Conservation (phyloP, 257 asterid species). For the Solanum commersonii region DNA sequence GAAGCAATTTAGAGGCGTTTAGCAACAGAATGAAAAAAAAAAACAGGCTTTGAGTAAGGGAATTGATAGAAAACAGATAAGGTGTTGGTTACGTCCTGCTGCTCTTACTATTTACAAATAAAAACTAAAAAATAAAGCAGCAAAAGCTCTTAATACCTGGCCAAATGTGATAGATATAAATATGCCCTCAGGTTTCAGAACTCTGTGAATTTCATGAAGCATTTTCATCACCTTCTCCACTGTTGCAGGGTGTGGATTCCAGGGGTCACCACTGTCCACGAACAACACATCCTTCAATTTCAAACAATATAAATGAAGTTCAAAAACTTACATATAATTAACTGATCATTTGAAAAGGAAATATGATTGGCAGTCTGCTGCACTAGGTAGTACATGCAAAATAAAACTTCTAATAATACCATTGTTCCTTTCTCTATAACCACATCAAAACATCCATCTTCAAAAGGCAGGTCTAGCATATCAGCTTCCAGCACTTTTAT, state of each 20-base stretch:
- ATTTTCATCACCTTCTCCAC: constrained; percentile 59
- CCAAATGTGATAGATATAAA: constrained; percentile 88
- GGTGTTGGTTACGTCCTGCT: neutral
- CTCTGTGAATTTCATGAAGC: constrained; percentile 84
- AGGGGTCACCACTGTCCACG: constrained; percentile 96
- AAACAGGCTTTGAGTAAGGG: neutral
- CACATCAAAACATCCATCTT: constrained; percentile 67
- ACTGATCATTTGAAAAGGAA: neutral
- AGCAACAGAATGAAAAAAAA: neutral
- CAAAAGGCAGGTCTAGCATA: constrained; percentile 92
- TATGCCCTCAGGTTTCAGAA: constrained; percentile 68
- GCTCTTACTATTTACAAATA: neutral
- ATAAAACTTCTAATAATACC: constrained; percentile 34
- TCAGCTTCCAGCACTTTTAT: constrained; percentile 88
- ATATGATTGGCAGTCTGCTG: neutral
- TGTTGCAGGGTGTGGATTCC: constrained; percentile 80
- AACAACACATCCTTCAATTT: constrained; percentile 78
- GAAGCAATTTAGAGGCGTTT: neutral
- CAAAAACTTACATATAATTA: constrained; percentile 1
- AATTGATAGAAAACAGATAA: neutral
- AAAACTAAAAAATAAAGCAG: neutral
- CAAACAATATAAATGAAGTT: constrained; percentile 1
- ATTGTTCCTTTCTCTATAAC: constrained; percentile 97
- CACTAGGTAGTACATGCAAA: neutral
- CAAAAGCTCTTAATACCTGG: constrained; percentile 43